Percentiles rank a stretch among this genome's conserved stretches.
Evolutionary conservation across 129 eudicot species (phyloP).

Genomic region (Centella asiatica): DNA sequence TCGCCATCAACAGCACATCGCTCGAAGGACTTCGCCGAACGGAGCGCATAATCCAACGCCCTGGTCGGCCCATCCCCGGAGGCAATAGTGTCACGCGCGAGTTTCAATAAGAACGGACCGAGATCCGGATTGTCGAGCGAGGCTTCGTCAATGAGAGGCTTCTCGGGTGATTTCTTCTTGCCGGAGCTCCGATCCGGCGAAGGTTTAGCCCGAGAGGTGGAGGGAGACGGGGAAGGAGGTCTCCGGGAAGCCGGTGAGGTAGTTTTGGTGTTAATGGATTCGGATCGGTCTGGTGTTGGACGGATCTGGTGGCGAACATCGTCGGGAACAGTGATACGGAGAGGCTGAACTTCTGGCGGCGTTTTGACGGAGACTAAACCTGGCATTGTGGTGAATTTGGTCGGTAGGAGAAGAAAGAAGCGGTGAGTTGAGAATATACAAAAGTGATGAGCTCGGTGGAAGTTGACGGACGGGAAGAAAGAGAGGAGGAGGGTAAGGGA

Average conservation of each 20-base stretch:
- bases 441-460: background rate
- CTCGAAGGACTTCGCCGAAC: constrained; percentile 87
- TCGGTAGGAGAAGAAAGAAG: background rate
- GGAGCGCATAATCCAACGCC: constrained; percentile 83
- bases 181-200: constrained; percentile 93
- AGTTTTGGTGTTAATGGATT: constrained; percentile 27
- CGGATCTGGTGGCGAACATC: constrained; percentile 54
- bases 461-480: background rate
- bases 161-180: constrained; percentile 80
- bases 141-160: constrained; percentile 41
- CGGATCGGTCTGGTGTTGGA: constrained; percentile 37
- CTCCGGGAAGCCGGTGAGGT: constrained; percentile 58
- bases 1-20: constrained; percentile 65
- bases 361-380: constrained; percentile 85
- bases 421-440: background rate
- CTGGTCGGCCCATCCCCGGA: constrained; percentile 90
- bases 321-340: constrained; percentile 46
- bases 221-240: constrained; percentile 84
- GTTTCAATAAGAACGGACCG: constrained; percentile 79
- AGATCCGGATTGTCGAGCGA: constrained; percentile 93
- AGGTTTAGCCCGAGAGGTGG: constrained; percentile 88
- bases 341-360: constrained; percentile 44
- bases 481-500: background rate
- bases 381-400: constrained; percentile 32
- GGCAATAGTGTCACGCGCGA: constrained; percentile 91